These are phyloP conservation scores for barley (Hordeum vulgare) DNA, from an alignment of 176 grass and related monocot genomes.

Conservation along the genomic window MorexV3_pseudomolecules_assembly NC_058521.1:604622976-604623475, in stretches of 20 bases:
- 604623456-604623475: conserved; percentile 22
- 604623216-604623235: too few species aligned
- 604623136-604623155: conserved; percentile 2
- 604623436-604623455: conserved; percentile 85
- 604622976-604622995: too few species aligned
- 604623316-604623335: background rate
- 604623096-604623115: too few species aligned
- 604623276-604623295: background rate
- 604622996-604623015: too few species aligned
- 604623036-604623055: too few species aligned
- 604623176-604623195: background rate
- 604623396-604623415: conserved; percentile 81
- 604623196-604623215: too few species aligned
- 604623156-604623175: background rate
- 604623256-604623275: background rate
- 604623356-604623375: conserved; percentile 76
- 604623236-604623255: too few species aligned
- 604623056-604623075: too few species aligned
- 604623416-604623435: conserved; percentile 99
- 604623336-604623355: conserved; percentile 68
- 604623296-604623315: background rate
- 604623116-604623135: too few species aligned
- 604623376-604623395: conserved; percentile 64
- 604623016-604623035: too few species aligned
- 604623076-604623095: too few species aligned